These are phyloP conservation scores for Fusarium fujikuroi DNA, from an alignment of 2,329 filamentous ascomycete genomes.

Conservation along the genomic window DNA sequence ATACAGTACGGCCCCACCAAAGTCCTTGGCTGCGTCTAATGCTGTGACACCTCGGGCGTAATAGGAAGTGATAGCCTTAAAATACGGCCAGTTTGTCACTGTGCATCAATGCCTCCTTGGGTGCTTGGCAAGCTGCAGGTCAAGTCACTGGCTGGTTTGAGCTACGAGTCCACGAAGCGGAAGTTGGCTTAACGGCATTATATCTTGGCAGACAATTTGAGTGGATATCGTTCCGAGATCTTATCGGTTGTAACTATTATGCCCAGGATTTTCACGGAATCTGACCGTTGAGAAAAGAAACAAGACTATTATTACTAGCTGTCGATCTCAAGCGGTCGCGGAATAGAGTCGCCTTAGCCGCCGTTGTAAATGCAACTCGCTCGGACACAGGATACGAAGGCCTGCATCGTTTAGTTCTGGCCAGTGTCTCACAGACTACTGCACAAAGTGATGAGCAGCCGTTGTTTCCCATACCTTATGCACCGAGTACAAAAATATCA, in stretches of 20 bases:
- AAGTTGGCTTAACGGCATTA: not conserved
- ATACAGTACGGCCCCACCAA: not conserved
- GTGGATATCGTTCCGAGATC: not conserved
- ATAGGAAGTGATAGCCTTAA: not conserved
- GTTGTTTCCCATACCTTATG: not conserved
- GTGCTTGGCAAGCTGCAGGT: constrained; percentile 13
- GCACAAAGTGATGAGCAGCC: not conserved
- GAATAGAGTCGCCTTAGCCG: not conserved
- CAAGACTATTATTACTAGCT: not conserved
- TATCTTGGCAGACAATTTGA: constrained; percentile 6
- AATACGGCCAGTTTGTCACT: not conserved
- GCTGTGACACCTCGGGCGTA: not conserved
- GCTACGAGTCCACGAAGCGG: not conserved
- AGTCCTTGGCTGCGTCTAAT: constrained; percentile 4
- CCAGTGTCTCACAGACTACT: not conserved
- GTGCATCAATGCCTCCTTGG: not conserved
- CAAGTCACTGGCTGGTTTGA: not conserved
- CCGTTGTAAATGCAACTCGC: not conserved
- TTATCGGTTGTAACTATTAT: not conserved
- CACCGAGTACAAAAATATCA: not conserved
- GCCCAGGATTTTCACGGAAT: not conserved
- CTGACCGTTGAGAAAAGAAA: not conserved
- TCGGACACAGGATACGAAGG: not conserved
- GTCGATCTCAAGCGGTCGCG: constrained; percentile 1
- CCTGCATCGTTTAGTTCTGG: not conserved